A percentile compares a stretch with the other conserved stretches of the same genome.
Conservation (phyloP, 73 alveolate species). For the Paraurostyla sp. region DNA sequence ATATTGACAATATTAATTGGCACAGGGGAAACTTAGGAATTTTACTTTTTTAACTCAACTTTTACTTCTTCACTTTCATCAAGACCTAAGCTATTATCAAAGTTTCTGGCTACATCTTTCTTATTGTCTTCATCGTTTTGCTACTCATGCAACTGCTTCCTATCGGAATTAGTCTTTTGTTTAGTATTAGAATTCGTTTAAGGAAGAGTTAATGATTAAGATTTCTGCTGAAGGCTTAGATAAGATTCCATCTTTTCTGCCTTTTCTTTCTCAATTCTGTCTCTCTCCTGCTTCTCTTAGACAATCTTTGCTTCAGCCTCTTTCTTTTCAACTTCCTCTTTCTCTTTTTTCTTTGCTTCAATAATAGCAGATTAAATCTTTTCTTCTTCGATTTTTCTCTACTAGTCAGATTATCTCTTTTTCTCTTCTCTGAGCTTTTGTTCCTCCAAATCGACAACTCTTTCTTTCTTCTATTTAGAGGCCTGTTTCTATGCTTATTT, state of each 20-base stretch:
- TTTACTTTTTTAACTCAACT: neutral
- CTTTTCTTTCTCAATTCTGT: slow-evolving; percentile 7
- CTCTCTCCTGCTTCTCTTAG: slow-evolving; percentile 17
- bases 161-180: neutral
- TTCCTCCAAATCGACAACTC: slow-evolving; percentile 22
- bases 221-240: neutral
- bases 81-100: neutral
- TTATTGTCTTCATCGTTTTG: too few relatives aligned
- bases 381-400: slow-evolving; percentile 57
- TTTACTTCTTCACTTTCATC: slow-evolving; percentile 27
- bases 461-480: slow-evolving; percentile 45
- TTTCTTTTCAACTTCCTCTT: slow-evolving; percentile 15
- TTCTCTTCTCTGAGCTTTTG: slow-evolving; percentile 43
- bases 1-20: slow-evolving; percentile 33
- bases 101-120: too few relatives aligned
- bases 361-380: slow-evolving; percentile 37
- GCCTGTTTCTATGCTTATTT: slow-evolving; percentile 9
- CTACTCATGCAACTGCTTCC: too few relatives aligned
- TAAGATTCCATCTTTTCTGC: neutral
- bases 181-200: neutral
- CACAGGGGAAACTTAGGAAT: neutral
- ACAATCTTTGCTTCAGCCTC: slow-evolving; percentile 47
- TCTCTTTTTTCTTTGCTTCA: slow-evolving; percentile 50
- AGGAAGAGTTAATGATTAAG: slow-evolving; percentile 17
- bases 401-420: slow-evolving; percentile 46